phyloP scores from a whole-genome alignment of 202 grass and related monocot species.

The Panicum virgatum region DNA sequence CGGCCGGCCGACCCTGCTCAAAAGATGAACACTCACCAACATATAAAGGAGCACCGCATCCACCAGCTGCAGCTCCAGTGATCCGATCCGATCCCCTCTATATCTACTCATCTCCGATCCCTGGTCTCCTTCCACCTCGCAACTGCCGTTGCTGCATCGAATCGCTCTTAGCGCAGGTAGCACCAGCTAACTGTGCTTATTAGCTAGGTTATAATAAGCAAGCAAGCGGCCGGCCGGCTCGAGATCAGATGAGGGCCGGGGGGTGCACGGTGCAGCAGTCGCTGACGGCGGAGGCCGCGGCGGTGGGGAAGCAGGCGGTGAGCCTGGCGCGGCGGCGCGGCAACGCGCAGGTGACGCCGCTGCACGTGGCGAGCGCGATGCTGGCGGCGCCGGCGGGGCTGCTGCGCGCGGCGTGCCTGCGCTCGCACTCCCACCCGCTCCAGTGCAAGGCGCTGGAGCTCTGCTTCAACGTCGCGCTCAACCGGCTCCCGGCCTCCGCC shows the following conservation, averaged over 20 bases:
- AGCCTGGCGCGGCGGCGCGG: constrained; percentile 72
- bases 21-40: constrained; percentile 50
- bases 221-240: not conserved
- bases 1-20: not conserved
- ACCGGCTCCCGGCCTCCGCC: constrained; percentile 71
- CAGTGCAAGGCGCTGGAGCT: constrained; percentile 98
- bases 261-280: constrained; percentile 90
- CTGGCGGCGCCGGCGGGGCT: constrained; percentile 67
- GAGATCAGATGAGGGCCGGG: constrained; percentile 82
- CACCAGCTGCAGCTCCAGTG: constrained; percentile 41
- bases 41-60: constrained; percentile 54
- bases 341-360: constrained; percentile 90
- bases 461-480: constrained; percentile 95
- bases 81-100: constrained; percentile 20
- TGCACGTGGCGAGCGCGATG: constrained; percentile 95
- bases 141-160: no score
- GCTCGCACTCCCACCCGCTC: constrained; percentile 83
- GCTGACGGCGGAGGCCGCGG: constrained; percentile 72
- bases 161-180: no score
- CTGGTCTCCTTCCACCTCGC: constrained; percentile 3
- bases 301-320: constrained; percentile 77
- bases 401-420: constrained; percentile 75
- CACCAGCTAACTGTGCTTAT: no score
- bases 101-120: constrained; percentile 29
- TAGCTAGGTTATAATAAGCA: not conserved